Base-by-base conservation (phyloP, 2,329 filamentous ascomycete genomes). In the Fusarium oxysporum region DNA sequence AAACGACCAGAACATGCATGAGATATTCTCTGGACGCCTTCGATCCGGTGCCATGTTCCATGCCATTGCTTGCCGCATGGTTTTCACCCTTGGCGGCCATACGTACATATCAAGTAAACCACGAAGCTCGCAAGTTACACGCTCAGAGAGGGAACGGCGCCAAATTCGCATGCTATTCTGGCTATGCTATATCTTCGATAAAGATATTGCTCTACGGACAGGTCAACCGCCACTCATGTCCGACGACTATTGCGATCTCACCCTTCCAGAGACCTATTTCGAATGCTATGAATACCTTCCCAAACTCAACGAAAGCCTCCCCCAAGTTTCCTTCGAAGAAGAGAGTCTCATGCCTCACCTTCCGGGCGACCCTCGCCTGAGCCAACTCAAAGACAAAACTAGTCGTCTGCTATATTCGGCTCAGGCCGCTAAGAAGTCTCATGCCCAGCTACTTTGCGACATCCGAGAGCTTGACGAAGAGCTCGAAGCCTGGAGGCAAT, bases 401-500 rank as follows among this genome's bases (percentile, higher is more conserved):
- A 84, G 83, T 56, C 82, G 79, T 11, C 78, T 83, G 0, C 80
- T 90, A 0, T 90, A 89, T 68, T 89, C 88, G 0, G 80, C 83
- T 8, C 76, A 82, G 7, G 83, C 86, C 0, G 73, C 85, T 4
- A 81, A 82, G 17, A 90, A 89, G 66, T 83, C 86, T 0, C 87
- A 89, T 44, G 86, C 87, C 0, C 86, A 90, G 61, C 78, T 90
- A 0, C 80, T 90, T 5, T 83, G 84, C 14, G 84, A 86, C 6
- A 89, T 90, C 17, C 84, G 88, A 10, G 85, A 89, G 75, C 79
- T 90, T 0, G 88, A 90, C 64, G 85, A 88, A 28, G 86, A 89
- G 35, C 79, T 90, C 1, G 88, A 90, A 51, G 77, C 77, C 17
- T 90, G 88, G 88, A 82, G 89, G 2, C 71, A 84, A 3, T 86